Conservation (phyloP, 2,329 filamentous ascomycete species). For the Colletotrichum viniferum region DNA sequence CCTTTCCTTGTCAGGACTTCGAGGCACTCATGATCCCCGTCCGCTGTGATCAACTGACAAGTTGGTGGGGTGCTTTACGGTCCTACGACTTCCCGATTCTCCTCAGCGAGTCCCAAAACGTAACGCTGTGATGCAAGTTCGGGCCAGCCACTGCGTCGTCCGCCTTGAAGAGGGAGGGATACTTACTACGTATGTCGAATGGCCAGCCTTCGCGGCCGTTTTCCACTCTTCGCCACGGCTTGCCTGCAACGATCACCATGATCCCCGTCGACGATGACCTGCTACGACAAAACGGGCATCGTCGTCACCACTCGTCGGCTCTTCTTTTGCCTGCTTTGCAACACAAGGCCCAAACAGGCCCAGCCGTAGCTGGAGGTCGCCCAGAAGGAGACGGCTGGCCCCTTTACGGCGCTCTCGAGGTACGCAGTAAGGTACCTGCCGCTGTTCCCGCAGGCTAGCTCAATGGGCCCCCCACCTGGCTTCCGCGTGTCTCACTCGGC, state of each 20-base stretch:
- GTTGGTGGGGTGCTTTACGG: neutral
- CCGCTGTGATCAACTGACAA: conserved; percentile 9
- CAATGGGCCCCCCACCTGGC: neutral
- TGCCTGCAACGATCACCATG: neutral
- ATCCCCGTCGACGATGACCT: neutral
- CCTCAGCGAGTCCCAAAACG: conserved; percentile 10
- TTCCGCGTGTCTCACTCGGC: conserved; percentile 7
- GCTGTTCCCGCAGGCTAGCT: conserved; percentile 12
- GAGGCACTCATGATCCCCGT: too few species aligned
- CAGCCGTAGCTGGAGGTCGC: neutral
- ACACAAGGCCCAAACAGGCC: neutral
- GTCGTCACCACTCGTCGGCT: neutral
- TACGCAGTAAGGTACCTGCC: neutral
- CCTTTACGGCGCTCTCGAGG: neutral
- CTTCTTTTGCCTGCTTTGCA: neutral
- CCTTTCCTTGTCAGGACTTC: too few species aligned
- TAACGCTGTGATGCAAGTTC: conserved; percentile 1
- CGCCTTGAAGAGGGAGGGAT: neutral
- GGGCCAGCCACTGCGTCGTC: neutral
- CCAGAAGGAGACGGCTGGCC: neutral
- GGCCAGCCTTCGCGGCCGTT: neutral
- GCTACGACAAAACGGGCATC: neutral
- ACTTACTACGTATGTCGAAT: neutral
- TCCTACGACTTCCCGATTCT: conserved; percentile 7
- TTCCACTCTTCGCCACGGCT: neutral